Conservation (phyloP, 495 filamentous ascomycete genomes). For the Hyaloscypha finlandica region DNA sequence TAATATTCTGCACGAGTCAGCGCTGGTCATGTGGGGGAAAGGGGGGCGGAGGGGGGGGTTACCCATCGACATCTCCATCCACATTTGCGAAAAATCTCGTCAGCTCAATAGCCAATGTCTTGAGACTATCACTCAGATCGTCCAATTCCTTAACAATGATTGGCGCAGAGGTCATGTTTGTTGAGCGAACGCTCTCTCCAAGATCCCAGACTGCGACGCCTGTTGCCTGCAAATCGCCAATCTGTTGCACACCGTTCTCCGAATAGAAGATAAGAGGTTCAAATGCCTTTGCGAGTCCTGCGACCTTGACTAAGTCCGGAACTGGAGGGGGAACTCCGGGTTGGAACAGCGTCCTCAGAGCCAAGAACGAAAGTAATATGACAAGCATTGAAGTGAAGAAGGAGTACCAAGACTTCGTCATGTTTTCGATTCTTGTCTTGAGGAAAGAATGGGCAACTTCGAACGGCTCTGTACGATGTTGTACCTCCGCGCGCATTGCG, state of each 20-base stretch:
- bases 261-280: conserved; percentile 92
- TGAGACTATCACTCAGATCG: conserved; percentile 77
- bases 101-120: conserved; percentile 76
- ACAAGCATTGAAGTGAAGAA: conserved; percentile 56
- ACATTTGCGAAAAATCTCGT: conserved; percentile 90
- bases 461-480: conserved; percentile 82
- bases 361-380: conserved; percentile 56
- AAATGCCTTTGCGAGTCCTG: conserved; percentile 81
- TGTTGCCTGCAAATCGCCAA: conserved; percentile 83
- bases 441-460: conserved; percentile 69
- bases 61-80: conserved; percentile 85
- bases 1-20: conserved; percentile 58
- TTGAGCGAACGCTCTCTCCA: conserved; percentile 80
- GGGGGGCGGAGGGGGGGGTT: conserved; percentile 18
- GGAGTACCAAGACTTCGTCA: conserved; percentile 68
- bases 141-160: conserved; percentile 84
- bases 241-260: conserved; percentile 81
- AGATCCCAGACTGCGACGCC: conserved; percentile 91
- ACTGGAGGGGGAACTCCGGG: conserved; percentile 67
- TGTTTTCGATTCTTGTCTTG: conserved; percentile 53
- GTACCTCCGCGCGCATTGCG: conserved; percentile 79
- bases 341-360: conserved; percentile 66
- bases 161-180: conserved; percentile 85
- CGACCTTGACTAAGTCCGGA: conserved; percentile 88
- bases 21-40: not conserved